phyloP scores from a whole-genome alignment of 2,329 filamentous ascomycete genomes.

The Graphilbum sp. region DNA sequence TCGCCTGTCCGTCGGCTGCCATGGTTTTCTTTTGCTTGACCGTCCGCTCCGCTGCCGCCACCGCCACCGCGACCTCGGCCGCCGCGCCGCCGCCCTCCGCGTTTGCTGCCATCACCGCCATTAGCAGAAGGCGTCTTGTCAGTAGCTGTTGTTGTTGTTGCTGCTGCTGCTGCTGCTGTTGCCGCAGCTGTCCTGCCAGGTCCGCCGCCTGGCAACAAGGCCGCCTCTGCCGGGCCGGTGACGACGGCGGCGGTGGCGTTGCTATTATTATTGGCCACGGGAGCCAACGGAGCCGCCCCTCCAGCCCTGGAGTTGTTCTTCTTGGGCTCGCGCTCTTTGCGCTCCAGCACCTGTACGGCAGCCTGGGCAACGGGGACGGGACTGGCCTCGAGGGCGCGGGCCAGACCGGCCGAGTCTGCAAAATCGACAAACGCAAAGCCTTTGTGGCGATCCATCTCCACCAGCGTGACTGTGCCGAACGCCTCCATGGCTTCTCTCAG shows the following conservation, averaged over 20 bases:
- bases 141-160: neutral
- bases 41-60: neutral
- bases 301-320: too few relatives aligned
- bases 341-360: slow-evolving; percentile 72
- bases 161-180: neutral
- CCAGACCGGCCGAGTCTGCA: slow-evolving; percentile 51
- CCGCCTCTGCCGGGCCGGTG: too few relatives aligned
- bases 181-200: too few relatives aligned
- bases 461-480: slow-evolving; percentile 60
- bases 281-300: too few relatives aligned
- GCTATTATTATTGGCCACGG: too few relatives aligned
- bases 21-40: neutral
- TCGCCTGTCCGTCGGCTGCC: neutral
- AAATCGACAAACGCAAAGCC: slow-evolving; percentile 92
- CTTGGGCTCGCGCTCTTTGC: slow-evolving; percentile 41
- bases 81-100: slow-evolving; percentile 8
- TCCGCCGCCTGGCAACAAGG: too few relatives aligned
- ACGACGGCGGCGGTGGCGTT: too few relatives aligned
- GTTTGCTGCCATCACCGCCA: slow-evolving; percentile 4
- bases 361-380: slow-evolving; percentile 71
- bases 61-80: slow-evolving; percentile 6
- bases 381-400: slow-evolving; percentile 67
- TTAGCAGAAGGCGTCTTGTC: neutral
- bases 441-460: slow-evolving; percentile 90
- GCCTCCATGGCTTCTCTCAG: slow-evolving; percentile 57